phyloP scores from a whole-genome alignment of 1,284 basidiomycete genomes.

The Apiotrichum mycotoxinovorans region DNA sequence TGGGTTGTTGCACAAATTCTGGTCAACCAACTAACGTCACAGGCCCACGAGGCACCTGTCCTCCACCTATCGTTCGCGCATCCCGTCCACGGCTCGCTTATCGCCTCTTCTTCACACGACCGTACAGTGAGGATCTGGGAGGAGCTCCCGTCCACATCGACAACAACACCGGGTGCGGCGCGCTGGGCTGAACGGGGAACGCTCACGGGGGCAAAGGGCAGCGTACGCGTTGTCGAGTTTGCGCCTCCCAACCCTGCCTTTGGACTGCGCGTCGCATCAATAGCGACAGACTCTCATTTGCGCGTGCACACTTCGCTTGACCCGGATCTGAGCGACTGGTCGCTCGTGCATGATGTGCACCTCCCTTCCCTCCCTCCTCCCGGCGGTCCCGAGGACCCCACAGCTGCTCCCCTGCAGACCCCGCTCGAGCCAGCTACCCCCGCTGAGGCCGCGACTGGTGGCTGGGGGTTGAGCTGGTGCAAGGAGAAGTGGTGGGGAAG shows the following conservation, averaged over 20 bases:
- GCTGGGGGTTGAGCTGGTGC: conserved; percentile 90
- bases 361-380: conserved; percentile 54
- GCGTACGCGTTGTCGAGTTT: conserved; percentile 77
- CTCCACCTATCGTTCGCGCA: conserved; percentile 82
- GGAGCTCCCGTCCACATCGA: conserved; percentile 48
- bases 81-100: conserved; percentile 77
- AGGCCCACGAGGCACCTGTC: conserved; percentile 86
- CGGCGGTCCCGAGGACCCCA: conserved; percentile 3
- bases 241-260: conserved; percentile 67
- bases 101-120: conserved; percentile 82
- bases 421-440: conserved; percentile 12
- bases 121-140: conserved; percentile 88
- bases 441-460: conserved; percentile 66
- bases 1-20: conserved; percentile 40
- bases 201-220: conserved; percentile 76
- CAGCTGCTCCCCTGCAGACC: conserved; percentile 2
- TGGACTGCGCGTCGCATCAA: conserved; percentile 78
- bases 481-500: conserved; percentile 91
- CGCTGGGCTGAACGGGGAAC: conserved; percentile 70
- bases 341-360: conserved; percentile 72
- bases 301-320: conserved; percentile 88
- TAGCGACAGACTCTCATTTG: conserved; percentile 78
- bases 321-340: conserved; percentile 73
- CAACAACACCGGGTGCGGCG: conserved; percentile 1
- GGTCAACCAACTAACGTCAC: conserved; percentile 8